Conservation (phyloP, 176 grass and related monocot genomes). For the maize (Zea mays) region Zm-B73-REFERENCE-NAM-5.0 NC_050101.1:97125001-97125500, state of each 20-base stretch:
- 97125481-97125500: no score
- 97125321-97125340: slow-evolving; percentile 75
- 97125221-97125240: not conserved
- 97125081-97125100: slow-evolving; percentile 71
- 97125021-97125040: slow-evolving; percentile 73
- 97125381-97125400: not conserved
- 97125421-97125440: no score
- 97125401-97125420: no score
- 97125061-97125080: slow-evolving; percentile 84
- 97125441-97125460: no score
- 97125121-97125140: slow-evolving; percentile 59
- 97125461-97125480: no score
- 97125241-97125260: not conserved
- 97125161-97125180: slow-evolving; percentile 23
- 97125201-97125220: not conserved
- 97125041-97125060: slow-evolving; percentile 85
- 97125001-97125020: slow-evolving; percentile 93
- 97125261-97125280: slow-evolving; percentile 15
- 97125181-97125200: not conserved
- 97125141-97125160: slow-evolving; percentile 46
- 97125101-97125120: slow-evolving; percentile 77
- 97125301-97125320: slow-evolving; percentile 71
- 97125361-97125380: not conserved
- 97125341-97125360: not conserved
- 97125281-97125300: slow-evolving; percentile 84